Evolutionary conservation across 345 rosid genomes (phyloP).

Genomic region (Sonneratia caseolaris): DNA sequence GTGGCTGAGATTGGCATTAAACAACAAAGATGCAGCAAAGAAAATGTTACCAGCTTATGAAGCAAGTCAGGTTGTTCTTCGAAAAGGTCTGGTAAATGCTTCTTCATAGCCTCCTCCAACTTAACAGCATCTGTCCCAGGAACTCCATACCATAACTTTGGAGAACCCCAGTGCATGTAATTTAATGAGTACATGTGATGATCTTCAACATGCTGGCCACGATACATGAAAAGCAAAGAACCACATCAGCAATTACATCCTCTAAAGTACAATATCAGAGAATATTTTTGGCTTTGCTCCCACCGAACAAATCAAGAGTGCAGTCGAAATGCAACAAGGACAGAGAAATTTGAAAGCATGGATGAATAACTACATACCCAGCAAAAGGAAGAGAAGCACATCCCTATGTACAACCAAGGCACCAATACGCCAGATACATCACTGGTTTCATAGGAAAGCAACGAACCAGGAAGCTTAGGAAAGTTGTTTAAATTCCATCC

Average conservation of each 20-base stretch:
- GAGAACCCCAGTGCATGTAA: constrained; percentile 98
- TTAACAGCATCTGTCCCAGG: constrained; percentile 68
- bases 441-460: constrained; percentile 74
- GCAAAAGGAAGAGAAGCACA: constrained; percentile 99
- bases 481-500: constrained; percentile 99
- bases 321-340: not conserved
- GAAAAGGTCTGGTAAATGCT: constrained; percentile 84
- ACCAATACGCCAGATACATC: constrained; percentile 97
- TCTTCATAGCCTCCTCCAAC: constrained; percentile 86
- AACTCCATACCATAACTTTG: constrained; percentile 96
- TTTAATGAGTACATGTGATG: constrained; percentile 93
- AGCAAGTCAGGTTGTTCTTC: constrained; percentile 98
- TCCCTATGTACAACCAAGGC: constrained; percentile 96
- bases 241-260: constrained; percentile 11
- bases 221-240: constrained; percentile 13
- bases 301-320: not conserved
- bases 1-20: not conserved
- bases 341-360: not conserved
- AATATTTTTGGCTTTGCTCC: not conserved
- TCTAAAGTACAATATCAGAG: constrained; percentile 3
- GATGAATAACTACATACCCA: constrained; percentile 54
- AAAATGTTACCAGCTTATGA: constrained; percentile 80
- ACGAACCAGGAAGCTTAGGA: constrained; percentile 86
- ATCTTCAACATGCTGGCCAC: constrained; percentile 91
- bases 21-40: constrained; percentile 5